Conservation (phyloP, 768 basidiomycete species). For the Postia placenta region DNA sequence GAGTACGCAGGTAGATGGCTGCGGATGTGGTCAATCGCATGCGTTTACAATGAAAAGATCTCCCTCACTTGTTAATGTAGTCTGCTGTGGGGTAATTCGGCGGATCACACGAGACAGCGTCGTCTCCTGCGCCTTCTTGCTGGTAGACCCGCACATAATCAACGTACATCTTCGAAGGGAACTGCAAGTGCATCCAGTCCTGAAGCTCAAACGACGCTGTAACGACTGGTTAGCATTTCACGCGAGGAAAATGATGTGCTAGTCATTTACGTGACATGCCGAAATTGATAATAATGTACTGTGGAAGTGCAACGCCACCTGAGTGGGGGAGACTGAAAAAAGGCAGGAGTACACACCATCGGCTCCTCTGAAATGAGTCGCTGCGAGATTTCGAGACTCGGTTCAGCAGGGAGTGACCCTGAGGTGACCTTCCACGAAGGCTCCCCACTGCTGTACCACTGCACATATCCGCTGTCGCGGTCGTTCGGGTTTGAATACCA, state of each 20-base stretch:
- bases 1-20: constrained; percentile 55
- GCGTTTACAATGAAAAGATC: not conserved
- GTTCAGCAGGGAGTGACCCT: constrained; percentile 61
- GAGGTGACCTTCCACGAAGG: constrained; percentile 71
- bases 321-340: not conserved
- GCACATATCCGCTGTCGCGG: constrained; percentile 68
- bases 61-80: constrained; percentile 63
- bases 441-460: constrained; percentile 69
- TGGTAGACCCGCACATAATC: constrained; percentile 93
- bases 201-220: constrained; percentile 63
- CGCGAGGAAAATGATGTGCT: not conserved
- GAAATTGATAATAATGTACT: constrained; percentile 80
- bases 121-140: constrained; percentile 47
- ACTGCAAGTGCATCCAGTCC: constrained; percentile 65
- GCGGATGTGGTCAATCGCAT: not conserved
- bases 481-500: constrained; percentile 70
- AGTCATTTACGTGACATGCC: constrained; percentile 58
- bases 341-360: constrained; percentile 53
- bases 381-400: constrained; percentile 46
- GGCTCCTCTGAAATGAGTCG: constrained; percentile 86
- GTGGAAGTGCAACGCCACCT: not conserved
- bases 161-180: constrained; percentile 77
- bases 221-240: constrained; percentile 2
- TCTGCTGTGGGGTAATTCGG: constrained; percentile 66
- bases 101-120: constrained; percentile 78